Evolutionary conservation across 1,284 basidiomycete species (phyloP).

Genomic region (Peniophora sp.): DNA sequence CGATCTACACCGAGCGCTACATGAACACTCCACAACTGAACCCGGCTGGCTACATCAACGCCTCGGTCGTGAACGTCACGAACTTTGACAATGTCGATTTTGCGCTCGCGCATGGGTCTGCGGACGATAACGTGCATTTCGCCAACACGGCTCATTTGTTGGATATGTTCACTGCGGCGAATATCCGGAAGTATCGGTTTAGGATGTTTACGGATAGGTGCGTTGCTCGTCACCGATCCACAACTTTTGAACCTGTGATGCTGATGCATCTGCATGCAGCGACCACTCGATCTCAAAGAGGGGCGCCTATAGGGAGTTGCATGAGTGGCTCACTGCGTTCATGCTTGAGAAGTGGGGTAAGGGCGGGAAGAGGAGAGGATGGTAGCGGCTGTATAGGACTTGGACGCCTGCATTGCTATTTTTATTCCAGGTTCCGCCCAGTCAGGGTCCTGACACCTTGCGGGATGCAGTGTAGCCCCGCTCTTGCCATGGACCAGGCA

Average conservation of each 20-base stretch:
- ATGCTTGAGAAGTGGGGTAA: constrained; percentile 88
- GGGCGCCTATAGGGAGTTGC: constrained; percentile 78
- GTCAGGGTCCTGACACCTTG: too few species aligned
- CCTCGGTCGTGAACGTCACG: constrained; percentile 79
- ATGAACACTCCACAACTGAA: constrained; percentile 83
- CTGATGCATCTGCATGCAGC: constrained; percentile 28
- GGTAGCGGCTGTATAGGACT: constrained; percentile 20
- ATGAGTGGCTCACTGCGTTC: constrained; percentile 81
- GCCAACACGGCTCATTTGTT: constrained; percentile 85
- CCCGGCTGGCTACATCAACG: constrained; percentile 74
- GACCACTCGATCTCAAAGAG: constrained; percentile 71
- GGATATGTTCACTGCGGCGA: constrained; percentile 80
- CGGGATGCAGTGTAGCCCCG: too few species aligned
- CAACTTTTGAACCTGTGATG: constrained; percentile 4
- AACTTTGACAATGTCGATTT: constrained; percentile 78
- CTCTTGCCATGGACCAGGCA: too few species aligned
- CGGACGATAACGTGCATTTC: constrained; percentile 93
- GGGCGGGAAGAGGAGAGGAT: constrained; percentile 58
- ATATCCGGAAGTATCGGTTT: constrained; percentile 79
- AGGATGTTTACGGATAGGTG: constrained; percentile 89
- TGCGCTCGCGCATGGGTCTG: constrained; percentile 86
- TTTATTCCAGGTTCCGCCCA: too few species aligned
- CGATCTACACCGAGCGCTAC: constrained; percentile 95
- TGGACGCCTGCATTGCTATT: too few species aligned
- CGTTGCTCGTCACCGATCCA: constrained; percentile 34